Evolutionary conservation across 805 yeast species (phyloP).

Genomic region (Diddensiella santjacobensis): DNA sequence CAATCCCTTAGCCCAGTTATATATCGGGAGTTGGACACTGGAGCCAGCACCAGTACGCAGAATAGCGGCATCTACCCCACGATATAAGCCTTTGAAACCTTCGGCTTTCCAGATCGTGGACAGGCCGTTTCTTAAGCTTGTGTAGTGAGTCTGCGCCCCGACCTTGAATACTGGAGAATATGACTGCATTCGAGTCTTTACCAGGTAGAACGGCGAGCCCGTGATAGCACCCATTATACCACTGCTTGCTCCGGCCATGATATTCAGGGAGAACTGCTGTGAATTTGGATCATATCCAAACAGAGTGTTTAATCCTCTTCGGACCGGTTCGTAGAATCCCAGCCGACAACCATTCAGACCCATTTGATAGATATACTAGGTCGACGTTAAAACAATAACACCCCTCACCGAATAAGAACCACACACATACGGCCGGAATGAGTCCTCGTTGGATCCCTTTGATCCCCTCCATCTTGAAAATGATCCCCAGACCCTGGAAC

Average conservation of each 20-base stretch:
- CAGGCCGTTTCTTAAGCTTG: conserved; percentile 64
- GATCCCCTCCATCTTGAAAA: conserved; percentile 77
- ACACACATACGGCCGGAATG: conserved; percentile 54
- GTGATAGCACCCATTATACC: conserved; percentile 86
- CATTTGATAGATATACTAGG: conserved; percentile 70
- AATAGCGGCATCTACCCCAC: conserved; percentile 94
- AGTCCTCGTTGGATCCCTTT: conserved; percentile 88
- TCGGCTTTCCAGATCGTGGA: conserved; percentile 56
- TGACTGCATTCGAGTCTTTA: conserved; percentile 96
- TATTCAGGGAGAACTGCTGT: conserved; percentile 58
- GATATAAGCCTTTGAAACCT: conserved; percentile 73
- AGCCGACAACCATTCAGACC: conserved; percentile 91
- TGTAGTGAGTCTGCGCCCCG: conserved; percentile 92
- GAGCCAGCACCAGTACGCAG: conserved; percentile 95
- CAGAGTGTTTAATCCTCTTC: conserved; percentile 53
- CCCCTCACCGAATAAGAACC: background rate
- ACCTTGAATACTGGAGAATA: conserved; percentile 64
- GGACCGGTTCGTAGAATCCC: conserved; percentile 88
- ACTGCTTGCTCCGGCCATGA: conserved; percentile 73
- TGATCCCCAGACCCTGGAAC: conserved; percentile 71
- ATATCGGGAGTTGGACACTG: conserved; percentile 88
- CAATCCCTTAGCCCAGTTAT: conserved; percentile 68
- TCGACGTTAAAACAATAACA: background rate
- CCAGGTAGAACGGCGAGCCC: conserved; percentile 88
- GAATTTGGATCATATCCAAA: conserved; percentile 49